Base-by-base conservation (phyloP, 768 basidiomycete species). In the Rhodotorula graminis region DNA sequence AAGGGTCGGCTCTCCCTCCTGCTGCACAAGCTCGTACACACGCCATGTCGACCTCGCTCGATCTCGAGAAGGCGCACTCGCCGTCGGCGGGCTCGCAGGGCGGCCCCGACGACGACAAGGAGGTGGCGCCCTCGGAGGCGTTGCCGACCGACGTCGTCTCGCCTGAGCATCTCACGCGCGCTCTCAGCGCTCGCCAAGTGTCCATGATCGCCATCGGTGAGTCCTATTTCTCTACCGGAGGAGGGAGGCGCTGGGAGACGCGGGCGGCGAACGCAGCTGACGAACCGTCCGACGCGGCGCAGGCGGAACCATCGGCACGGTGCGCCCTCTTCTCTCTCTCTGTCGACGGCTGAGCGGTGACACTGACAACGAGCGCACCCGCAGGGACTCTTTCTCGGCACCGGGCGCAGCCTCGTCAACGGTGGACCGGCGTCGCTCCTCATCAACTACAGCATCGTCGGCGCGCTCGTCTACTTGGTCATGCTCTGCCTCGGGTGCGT, bases 181-280 rank as follows among this genome's bases (percentile, higher is more conserved):
- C 47, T 15, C 33, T 72, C 5, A 58, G 50, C 6, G 47, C 59
- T 2, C 42, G 73, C 31, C 73, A 75, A 37, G 71, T 75, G 31
- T 64, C 59, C 16, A 75, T 75, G 73, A 75, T 75, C 37, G 73
- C 73, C 3, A 68, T 75, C 52, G 73, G 47, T 71, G 40, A 23
- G 72, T 56, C 21, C 18, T 9, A 14, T 11, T 55, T 21, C 47
- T 21, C 47, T 21, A 21, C 47, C 23, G 19, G 19, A 21, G 3
- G 9, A 49, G 18, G 47, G 23, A 21, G 3, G 3, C 47, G 47
- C 9, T 9, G 37, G 37, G 4, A 4, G 37, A 9, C 37, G 37
- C 4, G 37, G 5, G 37, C 4, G 37, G 37, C 37, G 37, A 9
- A 37, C 37, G 37, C 37, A 49, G 47, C 47, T 37, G 31, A 27